Conservation (phyloP, 1,284 basidiomycete genomes). For the Tausonia pullulans region DNA sequence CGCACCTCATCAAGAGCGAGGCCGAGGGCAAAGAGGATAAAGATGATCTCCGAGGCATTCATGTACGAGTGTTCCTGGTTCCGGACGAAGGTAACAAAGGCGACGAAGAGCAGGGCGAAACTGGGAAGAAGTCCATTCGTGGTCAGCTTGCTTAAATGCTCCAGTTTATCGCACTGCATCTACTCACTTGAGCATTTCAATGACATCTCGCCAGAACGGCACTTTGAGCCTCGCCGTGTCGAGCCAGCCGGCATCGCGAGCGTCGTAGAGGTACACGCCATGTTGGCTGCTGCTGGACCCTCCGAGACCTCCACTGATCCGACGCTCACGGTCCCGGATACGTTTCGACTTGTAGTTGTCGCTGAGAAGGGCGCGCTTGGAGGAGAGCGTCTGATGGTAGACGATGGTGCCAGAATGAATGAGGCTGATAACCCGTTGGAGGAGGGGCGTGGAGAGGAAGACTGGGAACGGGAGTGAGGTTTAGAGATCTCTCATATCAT, state of each 20-base stretch:
- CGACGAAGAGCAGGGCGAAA: constrained; percentile 58
- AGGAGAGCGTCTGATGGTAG: constrained; percentile 25
- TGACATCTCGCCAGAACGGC: constrained; percentile 61
- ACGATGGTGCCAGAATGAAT: constrained; percentile 53
- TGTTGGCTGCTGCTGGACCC: constrained; percentile 16
- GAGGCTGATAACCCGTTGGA: constrained; percentile 70
- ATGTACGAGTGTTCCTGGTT: constrained; percentile 46
- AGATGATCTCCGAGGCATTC: constrained; percentile 54
- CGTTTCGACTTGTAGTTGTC: constrained; percentile 73
- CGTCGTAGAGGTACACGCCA: constrained; percentile 53
- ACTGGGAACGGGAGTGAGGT: constrained; percentile 17
- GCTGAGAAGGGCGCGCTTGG: constrained; percentile 59
- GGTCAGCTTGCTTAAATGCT: background rate
- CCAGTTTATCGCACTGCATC: too few species aligned
- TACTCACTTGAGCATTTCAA: constrained; percentile 58
- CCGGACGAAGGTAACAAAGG: constrained; percentile 37
- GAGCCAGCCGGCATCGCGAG: constrained; percentile 58
- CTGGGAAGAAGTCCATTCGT: constrained; percentile 39
- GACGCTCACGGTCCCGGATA: constrained; percentile 34
- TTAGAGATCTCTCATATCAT: background rate
- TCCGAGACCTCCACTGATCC: constrained; percentile 8
- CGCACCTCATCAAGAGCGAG: constrained; percentile 66
- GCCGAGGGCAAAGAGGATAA: constrained; percentile 61
- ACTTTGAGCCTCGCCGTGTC: constrained; percentile 68
- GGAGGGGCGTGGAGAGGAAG: constrained; percentile 64